phyloP scores from a whole-genome alignment of 1,139 yeast genomes.

The Debaryomycetaceae sp. region DNA sequence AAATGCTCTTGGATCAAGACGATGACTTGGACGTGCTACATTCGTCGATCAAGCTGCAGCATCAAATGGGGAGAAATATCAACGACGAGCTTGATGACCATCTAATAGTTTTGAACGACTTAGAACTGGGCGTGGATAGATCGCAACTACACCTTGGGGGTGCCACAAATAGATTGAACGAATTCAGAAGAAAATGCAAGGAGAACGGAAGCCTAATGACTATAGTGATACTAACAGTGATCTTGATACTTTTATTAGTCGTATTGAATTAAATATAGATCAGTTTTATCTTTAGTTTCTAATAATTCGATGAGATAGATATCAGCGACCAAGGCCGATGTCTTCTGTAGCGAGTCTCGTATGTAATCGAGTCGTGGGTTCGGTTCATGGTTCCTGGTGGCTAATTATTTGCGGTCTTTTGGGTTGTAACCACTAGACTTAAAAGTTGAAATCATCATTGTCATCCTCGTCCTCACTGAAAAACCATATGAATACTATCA shows the following conservation, averaged over 20 bases:
- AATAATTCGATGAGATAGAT: no score
- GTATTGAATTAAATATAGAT: slow-evolving; percentile 44
- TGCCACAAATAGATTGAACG: slow-evolving; percentile 53
- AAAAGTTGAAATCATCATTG: slow-evolving; percentile 52
- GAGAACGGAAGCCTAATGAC: slow-evolving; percentile 75
- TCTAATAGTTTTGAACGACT: slow-evolving; percentile 62
- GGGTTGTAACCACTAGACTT: slow-evolving; percentile 3
- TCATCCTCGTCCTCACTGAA: slow-evolving; percentile 56
- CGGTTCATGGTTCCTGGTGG: no score
- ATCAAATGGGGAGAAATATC: slow-evolving; percentile 60
- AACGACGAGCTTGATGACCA: slow-evolving; percentile 69
- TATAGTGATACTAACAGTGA: slow-evolving; percentile 58
- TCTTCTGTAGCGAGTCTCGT: no score
- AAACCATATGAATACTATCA: slow-evolving; percentile 66
- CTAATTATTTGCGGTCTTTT: no score
- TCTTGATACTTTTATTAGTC: slow-evolving; percentile 54
- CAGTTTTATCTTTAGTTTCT: neutral
- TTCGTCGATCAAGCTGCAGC: slow-evolving; percentile 60
- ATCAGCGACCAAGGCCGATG: no score
- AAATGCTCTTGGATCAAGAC: slow-evolving; percentile 62
- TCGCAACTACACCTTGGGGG: slow-evolving; percentile 48
- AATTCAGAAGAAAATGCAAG: slow-evolving; percentile 53
- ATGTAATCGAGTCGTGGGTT: no score
- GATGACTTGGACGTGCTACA: slow-evolving; percentile 55
- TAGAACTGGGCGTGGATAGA: slow-evolving; percentile 63